Base-by-base conservation (phyloP, 768 basidiomycete genomes). In the Vararia minispora region DNA sequence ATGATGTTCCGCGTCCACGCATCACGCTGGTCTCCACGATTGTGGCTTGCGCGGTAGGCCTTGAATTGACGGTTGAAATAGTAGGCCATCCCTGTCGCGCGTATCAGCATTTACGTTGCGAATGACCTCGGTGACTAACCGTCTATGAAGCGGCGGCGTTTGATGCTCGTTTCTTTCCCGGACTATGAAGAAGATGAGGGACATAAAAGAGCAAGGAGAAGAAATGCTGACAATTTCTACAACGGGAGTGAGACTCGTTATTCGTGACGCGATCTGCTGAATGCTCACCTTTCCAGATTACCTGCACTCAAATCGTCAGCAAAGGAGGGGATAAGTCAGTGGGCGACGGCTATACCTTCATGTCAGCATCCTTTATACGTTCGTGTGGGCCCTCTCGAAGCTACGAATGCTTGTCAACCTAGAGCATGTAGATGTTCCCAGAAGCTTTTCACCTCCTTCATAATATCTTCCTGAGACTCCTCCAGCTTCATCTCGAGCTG, bases 301-400 rank as follows among this genome's bases (percentile, higher is more conserved):
- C 40, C 28, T 36, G n/a, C 11, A 22, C n/a, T n/a, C n/a, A n/a
- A n/a, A n/a, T n/a, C 14, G n/a, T 13, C 22, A 23, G 35, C 17
- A 26, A n/a, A n/a, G n/a, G n/a, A n/a, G n/a, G n/a, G n/a, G n/a
- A n/a, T n/a, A n/a, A n/a, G n/a, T n/a, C n/a, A n/a, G n/a, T n/a
- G n/a, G n/a, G n/a, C n/a, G n/a, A 36, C 16, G 18, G 32, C 12
- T 22, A 12, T 20, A 36, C 35, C 17, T 44, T 44, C 34, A 44
- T 29, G 13, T 44, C 43, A 30, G 40, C 21, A 20, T 44, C 40
- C 14, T 8, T 23, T 23, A 44, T 36, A 17, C 35, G 43, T 35
- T 41, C 43, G 27, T 44, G 36, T 13, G 43, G 43, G n/a, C 43
- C 43, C 6, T 39, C 41, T 27, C 29, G 41, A 26, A 44, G 28